Base-by-base conservation (phyloP, 352 stramenopile genomes). In the Phytophthora kernoviae region DNA sequence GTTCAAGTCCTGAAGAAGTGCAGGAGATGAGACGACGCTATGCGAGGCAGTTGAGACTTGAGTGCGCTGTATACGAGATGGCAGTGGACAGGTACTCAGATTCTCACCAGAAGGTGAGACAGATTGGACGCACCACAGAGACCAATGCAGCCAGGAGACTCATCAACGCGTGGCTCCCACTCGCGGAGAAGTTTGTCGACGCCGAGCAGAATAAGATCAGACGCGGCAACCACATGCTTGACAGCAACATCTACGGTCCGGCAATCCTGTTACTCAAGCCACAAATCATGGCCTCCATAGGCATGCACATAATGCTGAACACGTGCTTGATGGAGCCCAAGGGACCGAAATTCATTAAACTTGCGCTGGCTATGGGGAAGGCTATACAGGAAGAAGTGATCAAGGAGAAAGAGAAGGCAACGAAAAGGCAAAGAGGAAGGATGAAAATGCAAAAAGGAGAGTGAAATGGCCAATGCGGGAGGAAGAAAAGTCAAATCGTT, bases 11-110 rank as follows among this genome's bases (percentile, higher is more conserved):
- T 0, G 64, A 87, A 18, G 66, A 90, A 57, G 47, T 87, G 14
- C 60, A 85, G 47, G 63, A 90, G 40, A 44, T 93, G 48, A 74
- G 82, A 33, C 77, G 80, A 14, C 75, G 84, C 32, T 91, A 90
- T 52, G 84, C 84, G 48, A 80, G 84, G 15, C 84, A 93, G 61
- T 66, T 93, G 40, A 76, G 84, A 9, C 75, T 93, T 7, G 84
- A 93, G 57, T 90, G 80, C 61, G 86, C 81, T 2, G 83, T 91
- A 43, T 91, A 91, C 62, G 80, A 90, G 44, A 90, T 93, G 81
- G 83, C 84, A 4, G 73, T 90, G 62, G 77, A 87, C 40, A 90
- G 88, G 60, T 81, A 77, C 57, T 68, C 79, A 43, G 24, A 58
- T 5, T 79, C 74, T 17, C 60, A 80, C 20, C 36, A 81, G 18